A percentile compares a stretch with the other conserved stretches of the same genome.
Evolutionary conservation across 2,329 filamentous ascomycete genomes (phyloP).

Genomic region (Botrytis medusae): DNA sequence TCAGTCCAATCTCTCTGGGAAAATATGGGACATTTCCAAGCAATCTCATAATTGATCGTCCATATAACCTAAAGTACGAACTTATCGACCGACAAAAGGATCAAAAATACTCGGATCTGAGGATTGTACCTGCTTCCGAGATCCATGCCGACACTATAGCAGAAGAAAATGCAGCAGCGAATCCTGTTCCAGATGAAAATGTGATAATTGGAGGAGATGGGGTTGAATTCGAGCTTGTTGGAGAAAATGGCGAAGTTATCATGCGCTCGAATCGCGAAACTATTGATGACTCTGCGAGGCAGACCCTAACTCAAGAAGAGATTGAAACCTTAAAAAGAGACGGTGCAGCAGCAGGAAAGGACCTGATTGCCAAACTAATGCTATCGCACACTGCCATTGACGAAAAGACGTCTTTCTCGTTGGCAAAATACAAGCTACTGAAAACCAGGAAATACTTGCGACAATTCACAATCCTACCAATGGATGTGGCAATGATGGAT

Average conservation of each 20-base stretch:
- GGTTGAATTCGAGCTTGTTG: constrained; percentile 49
- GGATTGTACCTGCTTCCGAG: constrained; percentile 77
- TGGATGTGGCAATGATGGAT: constrained; percentile 75
- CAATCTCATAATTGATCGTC: constrained; percentile 87
- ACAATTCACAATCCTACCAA: constrained; percentile 78
- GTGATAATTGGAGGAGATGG: constrained; percentile 46
- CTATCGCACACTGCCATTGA: constrained; percentile 85
- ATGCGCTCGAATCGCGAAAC: constrained; percentile 59
- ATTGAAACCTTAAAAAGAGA: constrained; percentile 72
- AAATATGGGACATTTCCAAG: constrained; percentile 91
- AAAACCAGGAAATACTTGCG: constrained; percentile 94
- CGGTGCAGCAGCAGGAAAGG: constrained; percentile 76
- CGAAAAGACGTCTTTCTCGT: constrained; percentile 89
- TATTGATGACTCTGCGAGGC: constrained; percentile 63
- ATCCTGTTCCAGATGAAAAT: constrained; percentile 42
- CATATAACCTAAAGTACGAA: constrained; percentile 90
- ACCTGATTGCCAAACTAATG: constrained; percentile 90
- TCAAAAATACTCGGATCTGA: constrained; percentile 66
- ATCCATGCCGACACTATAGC: constrained; percentile 76
- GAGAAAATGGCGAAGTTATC: constrained; percentile 50
- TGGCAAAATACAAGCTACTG: constrained; percentile 93
- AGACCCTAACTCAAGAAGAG: constrained; percentile 71
- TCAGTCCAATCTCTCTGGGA: constrained; percentile 79
- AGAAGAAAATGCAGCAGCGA: constrained; percentile 49
- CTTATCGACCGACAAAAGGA: constrained; percentile 69